Conservation (phyloP, 2,329 filamentous ascomycete genomes). For the Nannizzia gypsea region DNA sequence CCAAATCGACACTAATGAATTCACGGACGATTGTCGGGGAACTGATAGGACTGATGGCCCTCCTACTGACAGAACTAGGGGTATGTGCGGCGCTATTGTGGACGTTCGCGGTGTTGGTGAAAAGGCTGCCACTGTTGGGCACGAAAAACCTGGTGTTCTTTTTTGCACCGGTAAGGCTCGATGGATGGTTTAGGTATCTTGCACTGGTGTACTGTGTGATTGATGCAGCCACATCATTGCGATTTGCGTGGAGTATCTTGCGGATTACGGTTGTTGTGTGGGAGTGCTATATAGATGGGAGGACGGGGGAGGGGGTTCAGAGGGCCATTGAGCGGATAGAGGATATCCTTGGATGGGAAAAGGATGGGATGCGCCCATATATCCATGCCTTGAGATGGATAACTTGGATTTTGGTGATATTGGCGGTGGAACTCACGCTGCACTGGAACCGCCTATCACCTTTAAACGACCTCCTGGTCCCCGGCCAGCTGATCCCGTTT, state of each 20-base stretch:
- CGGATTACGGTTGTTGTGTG: not conserved
- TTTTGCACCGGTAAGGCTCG: not conserved
- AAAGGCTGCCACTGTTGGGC: not conserved
- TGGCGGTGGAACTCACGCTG: not conserved
- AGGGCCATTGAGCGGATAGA: not conserved
- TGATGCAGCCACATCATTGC: not conserved
- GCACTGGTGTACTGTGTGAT: not conserved
- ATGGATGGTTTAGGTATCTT: not conserved
- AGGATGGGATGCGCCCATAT: not conserved
- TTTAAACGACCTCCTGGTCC: not conserved
- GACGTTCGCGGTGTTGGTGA: not conserved
- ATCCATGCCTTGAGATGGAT: not conserved
- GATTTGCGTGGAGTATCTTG: not conserved
- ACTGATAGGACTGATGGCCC: not conserved
- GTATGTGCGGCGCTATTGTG: not conserved
- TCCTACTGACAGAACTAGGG: not conserved
- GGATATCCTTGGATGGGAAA: not conserved
- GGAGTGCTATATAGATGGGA: not conserved
- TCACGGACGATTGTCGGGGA: not conserved
- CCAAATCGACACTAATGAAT: not conserved
- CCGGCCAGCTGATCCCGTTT: slow-evolving; percentile 1
- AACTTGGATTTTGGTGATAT: not conserved
- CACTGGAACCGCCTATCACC: not conserved
- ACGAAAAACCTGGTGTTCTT: slow-evolving; percentile 1
- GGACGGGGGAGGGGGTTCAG: not conserved